phyloP scores from a whole-genome alignment of 495 filamentous ascomycete genomes.

The Penicillium cataractarum region DNA sequence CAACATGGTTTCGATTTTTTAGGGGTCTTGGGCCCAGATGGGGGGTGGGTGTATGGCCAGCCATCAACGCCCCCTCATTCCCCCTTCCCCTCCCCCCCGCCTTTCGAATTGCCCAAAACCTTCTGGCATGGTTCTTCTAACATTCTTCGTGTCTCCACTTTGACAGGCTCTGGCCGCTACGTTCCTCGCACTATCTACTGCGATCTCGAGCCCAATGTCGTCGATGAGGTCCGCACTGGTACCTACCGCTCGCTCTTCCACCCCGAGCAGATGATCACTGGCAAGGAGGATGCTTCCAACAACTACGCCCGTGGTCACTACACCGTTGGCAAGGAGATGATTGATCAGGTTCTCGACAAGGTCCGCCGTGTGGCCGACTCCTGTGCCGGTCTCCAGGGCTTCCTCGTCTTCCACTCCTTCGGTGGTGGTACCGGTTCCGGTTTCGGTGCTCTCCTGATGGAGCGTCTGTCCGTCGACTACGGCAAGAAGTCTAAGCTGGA shows the following conservation, averaged over 20 bases:
- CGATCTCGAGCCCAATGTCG: constrained; percentile 99
- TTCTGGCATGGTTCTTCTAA: constrained; percentile 15
- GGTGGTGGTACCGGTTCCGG: constrained; percentile 98
- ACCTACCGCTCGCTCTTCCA: constrained; percentile 96
- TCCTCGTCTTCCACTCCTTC: constrained; percentile 99
- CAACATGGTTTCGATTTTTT: constrained; percentile 13
- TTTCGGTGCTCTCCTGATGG: constrained; percentile 96
- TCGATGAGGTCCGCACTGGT: constrained; percentile 98
- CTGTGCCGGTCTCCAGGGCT: constrained; percentile 96
- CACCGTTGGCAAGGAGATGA: constrained; percentile 98
- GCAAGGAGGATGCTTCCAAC: constrained; percentile 99
- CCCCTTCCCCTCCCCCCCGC: background rate
- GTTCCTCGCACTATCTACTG: constrained; percentile 99
- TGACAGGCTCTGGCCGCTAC: constrained; percentile 92
- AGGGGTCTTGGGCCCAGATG: background rate
- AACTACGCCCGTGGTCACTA: constrained; percentile 99
- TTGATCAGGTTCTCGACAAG: constrained; percentile 95
- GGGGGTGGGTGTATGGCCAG: background rate
- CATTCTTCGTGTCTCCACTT: constrained; percentile 24
- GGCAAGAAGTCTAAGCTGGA: constrained; percentile 99
- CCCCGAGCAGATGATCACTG: constrained; percentile 98
- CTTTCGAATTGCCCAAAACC: background rate
- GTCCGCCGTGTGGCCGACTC: constrained; percentile 94
- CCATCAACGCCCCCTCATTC: constrained; percentile 1
- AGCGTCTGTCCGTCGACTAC: constrained; percentile 96